phyloP scores from a whole-genome alignment of 495 filamentous ascomycete species.

The Parmelia sp. region DNA sequence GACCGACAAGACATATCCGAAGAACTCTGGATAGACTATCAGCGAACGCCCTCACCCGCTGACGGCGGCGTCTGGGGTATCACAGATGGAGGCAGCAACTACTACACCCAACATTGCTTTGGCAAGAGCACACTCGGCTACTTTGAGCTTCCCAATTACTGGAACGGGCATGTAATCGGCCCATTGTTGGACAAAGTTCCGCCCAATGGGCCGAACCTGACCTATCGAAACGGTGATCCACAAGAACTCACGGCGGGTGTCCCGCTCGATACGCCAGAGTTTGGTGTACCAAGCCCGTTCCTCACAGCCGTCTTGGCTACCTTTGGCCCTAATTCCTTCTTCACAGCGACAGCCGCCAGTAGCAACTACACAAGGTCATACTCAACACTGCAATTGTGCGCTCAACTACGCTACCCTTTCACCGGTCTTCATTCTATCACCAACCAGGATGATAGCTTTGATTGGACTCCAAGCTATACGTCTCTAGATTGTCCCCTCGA shows the following conservation, averaged over 20 bases:
- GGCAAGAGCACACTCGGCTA: constrained; percentile 30
- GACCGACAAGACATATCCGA: constrained; percentile 33
- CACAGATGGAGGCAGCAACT: constrained; percentile 3
- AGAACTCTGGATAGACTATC: constrained; percentile 19
- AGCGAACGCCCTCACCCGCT: not conserved
- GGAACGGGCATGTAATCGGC: constrained; percentile 26
- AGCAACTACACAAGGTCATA: not conserved
- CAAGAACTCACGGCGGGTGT: not conserved
- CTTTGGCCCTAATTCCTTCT: constrained; percentile 32
- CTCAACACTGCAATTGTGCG: not conserved
- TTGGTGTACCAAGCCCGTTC: constrained; percentile 28
- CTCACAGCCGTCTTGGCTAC: constrained; percentile 29
- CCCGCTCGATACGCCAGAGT: not conserved
- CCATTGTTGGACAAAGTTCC: constrained; percentile 24
- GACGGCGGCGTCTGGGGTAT: constrained; percentile 1
- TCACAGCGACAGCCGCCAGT: not conserved
- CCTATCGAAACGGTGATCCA: constrained; percentile 8
- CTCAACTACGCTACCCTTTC: constrained; percentile 9
- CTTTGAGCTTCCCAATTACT: constrained; percentile 34
- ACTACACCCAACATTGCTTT: constrained; percentile 8
- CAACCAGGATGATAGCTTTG: too few relatives aligned
- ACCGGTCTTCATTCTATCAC: not conserved
- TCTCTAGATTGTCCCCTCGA: not conserved
- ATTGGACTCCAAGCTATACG: not conserved
- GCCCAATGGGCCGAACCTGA: not conserved